These are phyloP conservation scores for Ogataea haglerorum DNA, from an alignment of 805 yeast species.

Conservation along the genomic window DNA sequence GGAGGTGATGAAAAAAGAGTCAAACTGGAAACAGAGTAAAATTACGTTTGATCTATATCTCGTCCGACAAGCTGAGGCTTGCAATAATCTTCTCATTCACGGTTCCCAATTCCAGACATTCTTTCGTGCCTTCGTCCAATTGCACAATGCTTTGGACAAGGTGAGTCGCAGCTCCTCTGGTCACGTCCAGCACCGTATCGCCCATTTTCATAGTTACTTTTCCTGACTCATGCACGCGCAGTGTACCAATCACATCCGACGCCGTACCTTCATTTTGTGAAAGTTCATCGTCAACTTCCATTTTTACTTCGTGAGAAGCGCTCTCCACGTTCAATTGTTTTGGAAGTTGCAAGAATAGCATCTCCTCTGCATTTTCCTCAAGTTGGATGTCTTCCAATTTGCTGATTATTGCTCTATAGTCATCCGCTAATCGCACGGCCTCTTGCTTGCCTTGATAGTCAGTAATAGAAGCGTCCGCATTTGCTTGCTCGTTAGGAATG, in stretches of 20 bases:
- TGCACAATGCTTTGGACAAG: conserved; percentile 71
- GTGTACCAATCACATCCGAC: conserved; percentile 65
- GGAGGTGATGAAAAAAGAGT: conserved; percentile 22
- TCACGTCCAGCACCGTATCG: conserved; percentile 60
- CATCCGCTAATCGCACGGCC: conserved; percentile 33
- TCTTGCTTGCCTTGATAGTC: conserved; percentile 37
- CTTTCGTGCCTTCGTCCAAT: conserved; percentile 36
- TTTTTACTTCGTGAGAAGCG: conserved; percentile 20
- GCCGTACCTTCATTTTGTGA: neutral
- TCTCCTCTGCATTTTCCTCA: conserved; percentile 8
- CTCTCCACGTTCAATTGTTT: conserved; percentile 16
- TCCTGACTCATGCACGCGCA: conserved; percentile 83
- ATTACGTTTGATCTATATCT: neutral
- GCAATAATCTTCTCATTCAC: conserved; percentile 55
- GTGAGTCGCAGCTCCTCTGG: conserved; percentile 64
- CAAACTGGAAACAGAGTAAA: conserved; percentile 16
- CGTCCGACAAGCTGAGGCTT: conserved; percentile 41
- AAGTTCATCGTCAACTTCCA: conserved; percentile 6
- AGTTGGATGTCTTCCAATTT: conserved; percentile 17
- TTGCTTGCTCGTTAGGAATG: conserved; percentile 13
- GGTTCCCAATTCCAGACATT: conserved; percentile 51
- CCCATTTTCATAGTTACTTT: conserved; percentile 74
- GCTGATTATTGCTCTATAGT: conserved; percentile 36
- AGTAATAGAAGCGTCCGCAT: conserved; percentile 18
- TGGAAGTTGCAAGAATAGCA: conserved; percentile 32